Evolutionary conservation across 2,329 filamentous ascomycete species (phyloP).

Genomic region (Trichothecium sympodiale): DNA sequence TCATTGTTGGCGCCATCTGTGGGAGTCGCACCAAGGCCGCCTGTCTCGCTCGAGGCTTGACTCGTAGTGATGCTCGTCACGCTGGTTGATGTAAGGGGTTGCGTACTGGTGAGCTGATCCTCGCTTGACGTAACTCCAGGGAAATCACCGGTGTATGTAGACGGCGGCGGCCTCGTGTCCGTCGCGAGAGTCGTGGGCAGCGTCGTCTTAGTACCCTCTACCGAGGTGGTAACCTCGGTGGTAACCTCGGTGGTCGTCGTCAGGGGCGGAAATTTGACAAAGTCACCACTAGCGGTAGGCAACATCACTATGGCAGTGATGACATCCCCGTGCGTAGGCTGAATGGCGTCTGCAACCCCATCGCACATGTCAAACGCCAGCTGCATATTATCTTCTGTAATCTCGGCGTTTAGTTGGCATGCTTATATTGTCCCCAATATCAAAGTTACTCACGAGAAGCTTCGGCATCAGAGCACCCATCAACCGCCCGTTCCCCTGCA

Average conservation of each 20-base stretch:
- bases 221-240: slow-evolving; percentile 1
- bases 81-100: background rate
- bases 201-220: slow-evolving; percentile 3
- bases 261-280: slow-evolving; percentile 18
- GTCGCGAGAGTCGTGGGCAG: slow-evolving; percentile 17
- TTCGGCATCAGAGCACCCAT: slow-evolving; percentile 39
- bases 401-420: too few relatives aligned
- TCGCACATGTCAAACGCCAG: slow-evolving; percentile 49
- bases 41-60: background rate
- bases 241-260: slow-evolving; percentile 5
- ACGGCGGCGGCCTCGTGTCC: slow-evolving; percentile 14
- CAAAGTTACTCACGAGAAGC: slow-evolving; percentile 19
- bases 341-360: slow-evolving; percentile 33
- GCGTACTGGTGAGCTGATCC: background rate
- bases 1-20: slow-evolving; percentile 5
- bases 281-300: slow-evolving; percentile 15
- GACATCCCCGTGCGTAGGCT: slow-evolving; percentile 42
- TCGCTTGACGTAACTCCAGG: background rate
- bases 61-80: background rate
- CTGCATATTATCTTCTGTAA: slow-evolving; percentile 28
- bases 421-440: too few relatives aligned
- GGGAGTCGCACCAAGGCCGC: slow-evolving; percentile 4
- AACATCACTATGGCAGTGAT: slow-evolving; percentile 45
- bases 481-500: slow-evolving; percentile 36
- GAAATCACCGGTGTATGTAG: slow-evolving; percentile 5